Conservation (phyloP, 1,139 yeast genomes). For the Spathaspora sp. region DNA sequence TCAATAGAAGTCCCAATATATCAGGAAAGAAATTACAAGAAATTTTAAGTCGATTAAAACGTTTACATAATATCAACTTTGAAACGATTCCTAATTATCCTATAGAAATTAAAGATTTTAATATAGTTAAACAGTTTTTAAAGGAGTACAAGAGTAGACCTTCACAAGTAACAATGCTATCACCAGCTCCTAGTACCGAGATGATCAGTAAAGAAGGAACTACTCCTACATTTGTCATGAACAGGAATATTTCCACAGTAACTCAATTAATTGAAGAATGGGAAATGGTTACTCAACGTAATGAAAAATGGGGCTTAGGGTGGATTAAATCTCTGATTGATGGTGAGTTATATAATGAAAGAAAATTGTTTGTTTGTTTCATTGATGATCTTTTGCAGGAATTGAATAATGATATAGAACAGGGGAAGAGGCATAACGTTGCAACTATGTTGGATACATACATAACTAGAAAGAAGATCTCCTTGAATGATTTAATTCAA, state of each 20-base stretch:
- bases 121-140: conserved; percentile 11
- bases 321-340: conserved; percentile 15
- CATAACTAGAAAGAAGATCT: conserved; percentile 12
- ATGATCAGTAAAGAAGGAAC: neutral
- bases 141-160: conserved; percentile 9
- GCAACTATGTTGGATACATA: conserved; percentile 15
- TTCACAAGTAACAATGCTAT: conserved; percentile 16
- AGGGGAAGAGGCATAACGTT: conserved; percentile 11
- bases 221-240: conserved; percentile 15
- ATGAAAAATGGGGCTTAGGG: conserved; percentile 12
- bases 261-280: conserved; percentile 17
- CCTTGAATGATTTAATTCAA: conserved; percentile 11
- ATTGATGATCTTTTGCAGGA: conserved; percentile 13
- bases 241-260: conserved; percentile 12
- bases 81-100: conserved; percentile 9
- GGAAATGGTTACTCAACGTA: conserved; percentile 12
- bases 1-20: conserved; percentile 10
- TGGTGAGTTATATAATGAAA: conserved; percentile 10
- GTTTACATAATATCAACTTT: conserved; percentile 20
- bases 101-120: conserved; percentile 9
- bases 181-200: neutral
- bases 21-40: conserved; percentile 19
- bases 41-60: conserved; percentile 33
- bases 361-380: conserved; percentile 13
- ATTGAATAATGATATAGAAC: conserved; percentile 6